phyloP scores from a whole-genome alignment of 371 early-diverging fungal species.

The Rhizopus arrhizus region DNA sequence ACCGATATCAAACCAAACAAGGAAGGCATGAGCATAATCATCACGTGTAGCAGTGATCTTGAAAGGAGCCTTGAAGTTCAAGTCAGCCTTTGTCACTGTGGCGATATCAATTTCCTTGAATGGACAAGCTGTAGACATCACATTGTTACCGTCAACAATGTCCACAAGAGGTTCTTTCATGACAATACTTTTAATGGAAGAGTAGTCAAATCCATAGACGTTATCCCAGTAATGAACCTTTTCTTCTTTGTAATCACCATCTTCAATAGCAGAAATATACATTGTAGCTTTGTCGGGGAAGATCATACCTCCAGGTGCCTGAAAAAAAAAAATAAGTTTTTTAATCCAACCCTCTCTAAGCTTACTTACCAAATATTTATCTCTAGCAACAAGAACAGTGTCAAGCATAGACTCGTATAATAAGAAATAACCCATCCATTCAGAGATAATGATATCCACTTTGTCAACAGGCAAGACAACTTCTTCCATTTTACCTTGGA shows the following conservation, averaged over 20 bases:
- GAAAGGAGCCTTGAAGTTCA: conserved; percentile 85
- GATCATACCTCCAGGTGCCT: conserved; percentile 77
- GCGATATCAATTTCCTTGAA: conserved; percentile 84
- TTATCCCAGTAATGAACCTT: conserved; percentile 93
- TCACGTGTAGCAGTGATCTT: conserved; percentile 73
- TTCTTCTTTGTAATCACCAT: conserved; percentile 91
- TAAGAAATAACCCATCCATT: conserved; percentile 99
- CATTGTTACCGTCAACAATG: conserved; percentile 79
- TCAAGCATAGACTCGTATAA: conserved; percentile 98
- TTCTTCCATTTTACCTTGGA: conserved; percentile 97
- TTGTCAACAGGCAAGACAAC: conserved; percentile 87
- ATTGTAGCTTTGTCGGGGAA: conserved; percentile 93
- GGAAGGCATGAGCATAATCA: conserved; percentile 88
- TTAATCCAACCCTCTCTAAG: neutral
- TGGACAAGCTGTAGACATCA: conserved; percentile 73
- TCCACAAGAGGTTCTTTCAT: conserved; percentile 95
- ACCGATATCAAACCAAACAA: conserved; percentile 93
- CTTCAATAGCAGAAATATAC: conserved; percentile 91
- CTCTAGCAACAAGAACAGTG: conserved; percentile 94
- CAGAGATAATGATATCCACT: conserved; percentile 95
- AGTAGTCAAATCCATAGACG: conserved; percentile 92
- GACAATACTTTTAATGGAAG: conserved; percentile 82
- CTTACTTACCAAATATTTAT: conserved; percentile 77
- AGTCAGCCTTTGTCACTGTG: conserved; percentile 82
- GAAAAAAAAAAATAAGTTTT: neutral